Conservation (phyloP, 176 grass and related monocot species). For the Miscanthus lutarioriparius region DNA sequence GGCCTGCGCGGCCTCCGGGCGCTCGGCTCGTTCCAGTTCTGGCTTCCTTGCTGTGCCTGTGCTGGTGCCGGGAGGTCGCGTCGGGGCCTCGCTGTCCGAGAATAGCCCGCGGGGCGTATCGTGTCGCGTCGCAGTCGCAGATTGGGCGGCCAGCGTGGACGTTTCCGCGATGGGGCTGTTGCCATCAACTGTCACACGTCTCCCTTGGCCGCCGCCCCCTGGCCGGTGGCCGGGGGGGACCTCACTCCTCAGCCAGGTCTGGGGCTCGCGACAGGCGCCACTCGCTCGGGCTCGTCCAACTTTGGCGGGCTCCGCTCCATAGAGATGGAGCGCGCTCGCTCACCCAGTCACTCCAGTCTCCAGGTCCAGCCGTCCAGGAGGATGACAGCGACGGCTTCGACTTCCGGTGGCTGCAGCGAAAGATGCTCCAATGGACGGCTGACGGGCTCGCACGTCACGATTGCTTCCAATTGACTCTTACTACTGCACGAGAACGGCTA, state of each 20-base stretch:
- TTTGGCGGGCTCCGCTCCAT: not conserved
- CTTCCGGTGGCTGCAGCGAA: not conserved
- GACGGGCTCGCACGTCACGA: not conserved
- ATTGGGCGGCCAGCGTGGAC: not conserved
- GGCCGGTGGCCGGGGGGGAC: not conserved
- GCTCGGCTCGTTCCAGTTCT: not conserved
- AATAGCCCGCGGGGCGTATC: not conserved
- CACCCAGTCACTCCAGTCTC: not conserved
- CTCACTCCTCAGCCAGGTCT: not conserved
- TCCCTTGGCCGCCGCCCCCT: not conserved
- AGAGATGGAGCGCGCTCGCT: not conserved
- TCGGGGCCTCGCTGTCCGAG: not conserved
- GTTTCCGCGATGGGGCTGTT: not conserved
- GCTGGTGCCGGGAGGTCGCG: not conserved
- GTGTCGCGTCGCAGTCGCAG: not conserved
- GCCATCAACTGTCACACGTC: conserved; percentile 17
- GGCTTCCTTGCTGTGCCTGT: not conserved
- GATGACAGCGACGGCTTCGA: not conserved
- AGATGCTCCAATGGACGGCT: not conserved
- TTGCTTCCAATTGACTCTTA: not conserved
- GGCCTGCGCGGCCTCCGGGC: not conserved
- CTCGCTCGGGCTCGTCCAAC: conserved; percentile 8
- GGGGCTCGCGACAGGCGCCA: not conserved
- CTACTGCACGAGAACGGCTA: not conserved
- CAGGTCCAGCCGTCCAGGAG: not conserved